These are phyloP conservation scores for Excoecaria cochinchinensis DNA, from an alignment of 345 rosid genomes.

Conservation along the genomic window DNA sequence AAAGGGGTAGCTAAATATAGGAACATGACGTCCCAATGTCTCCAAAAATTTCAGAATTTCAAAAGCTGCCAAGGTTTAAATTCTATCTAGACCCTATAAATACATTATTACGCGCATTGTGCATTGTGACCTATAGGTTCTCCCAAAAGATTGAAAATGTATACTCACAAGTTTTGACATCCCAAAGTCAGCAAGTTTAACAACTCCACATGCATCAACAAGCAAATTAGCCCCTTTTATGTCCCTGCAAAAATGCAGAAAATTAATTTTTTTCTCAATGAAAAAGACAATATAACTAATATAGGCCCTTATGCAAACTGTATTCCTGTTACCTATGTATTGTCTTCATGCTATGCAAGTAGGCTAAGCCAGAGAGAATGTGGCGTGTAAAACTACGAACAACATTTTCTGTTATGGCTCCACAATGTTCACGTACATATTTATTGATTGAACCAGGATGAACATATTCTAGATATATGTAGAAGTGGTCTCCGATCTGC, in stretches of 20 bases:
- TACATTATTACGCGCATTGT: background rate
- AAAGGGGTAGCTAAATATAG: background rate
- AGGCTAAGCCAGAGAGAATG: slow-evolving; percentile 86
- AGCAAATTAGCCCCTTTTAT: slow-evolving; percentile 98
- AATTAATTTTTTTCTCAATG: slow-evolving; percentile 19
- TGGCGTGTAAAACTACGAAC: slow-evolving; percentile 93
- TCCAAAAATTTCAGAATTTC: background rate
- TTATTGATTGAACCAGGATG: slow-evolving; percentile 96
- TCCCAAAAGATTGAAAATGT: background rate
- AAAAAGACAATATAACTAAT: slow-evolving; percentile 4
- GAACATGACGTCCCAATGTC: too few relatives aligned
- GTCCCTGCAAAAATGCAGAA: slow-evolving; percentile 55
- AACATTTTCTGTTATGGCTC: slow-evolving; percentile 89
- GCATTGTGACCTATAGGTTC: slow-evolving; percentile 1
- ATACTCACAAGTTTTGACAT: slow-evolving; percentile 94
- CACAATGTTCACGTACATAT: slow-evolving; percentile 80
- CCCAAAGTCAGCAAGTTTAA: slow-evolving; percentile 97
- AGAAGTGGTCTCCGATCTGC: slow-evolving; percentile 79
- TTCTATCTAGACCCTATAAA: too few relatives aligned
- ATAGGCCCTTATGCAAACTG: background rate
- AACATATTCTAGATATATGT: slow-evolving; percentile 88
- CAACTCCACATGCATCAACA: slow-evolving; percentile 92
- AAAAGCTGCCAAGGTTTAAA: background rate
- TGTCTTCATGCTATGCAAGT: slow-evolving; percentile 83
- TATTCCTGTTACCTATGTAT: slow-evolving; percentile 63